Base-by-base conservation (phyloP, 805 yeast genomes). In the Saccharomycopsis javanensis region DNA sequence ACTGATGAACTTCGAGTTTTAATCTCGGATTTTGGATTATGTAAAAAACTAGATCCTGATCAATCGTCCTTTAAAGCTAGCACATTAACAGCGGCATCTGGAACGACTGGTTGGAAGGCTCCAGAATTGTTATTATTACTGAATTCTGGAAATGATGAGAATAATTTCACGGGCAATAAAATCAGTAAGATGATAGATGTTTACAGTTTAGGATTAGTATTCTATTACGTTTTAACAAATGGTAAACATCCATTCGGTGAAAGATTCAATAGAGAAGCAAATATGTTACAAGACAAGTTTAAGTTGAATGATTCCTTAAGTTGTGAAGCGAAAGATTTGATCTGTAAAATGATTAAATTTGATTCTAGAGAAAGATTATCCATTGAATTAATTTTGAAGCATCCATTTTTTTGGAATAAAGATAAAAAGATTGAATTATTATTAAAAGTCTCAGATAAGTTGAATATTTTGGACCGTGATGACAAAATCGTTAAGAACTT, bases 41-140 rank as follows among this genome's bases (percentile, higher is more conserved):
- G 99, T 68, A 91, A 92, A 67, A 87, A 86, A 66, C 72, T 94
- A 54, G 99, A 94, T 61, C 81, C 83, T 15, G 98, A 90, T 64
- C 97, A 94, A 69, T 86, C 96, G 1, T 88, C 96, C 1, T 92
- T 92, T 69, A 79, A 92, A 61, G 96, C 97, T 0, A 92, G 96
- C 0, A 85, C 94, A 0, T 95, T 96, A 18, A 96, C 97, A 0
- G 48, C 48, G n/a, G 95, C 96, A 16, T 96, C 97, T 0, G 99
- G 99, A 1, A 94, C 99, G 0, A 81, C 94, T 3, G 99, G 99
- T 2, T 94, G 99, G 99, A 79, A 97, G 64, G 98, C 99, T 0
- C 99, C 99, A 0, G 99, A 94, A 65, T 69, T 88, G 34, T 70
- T 88, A 37, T 42, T 42, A 16, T 20, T 42, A n/a, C 48, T 42